phyloP scores from a whole-genome alignment of 2,329 filamentous ascomycete genomes.

The Botrytis sinoallii region DNA sequence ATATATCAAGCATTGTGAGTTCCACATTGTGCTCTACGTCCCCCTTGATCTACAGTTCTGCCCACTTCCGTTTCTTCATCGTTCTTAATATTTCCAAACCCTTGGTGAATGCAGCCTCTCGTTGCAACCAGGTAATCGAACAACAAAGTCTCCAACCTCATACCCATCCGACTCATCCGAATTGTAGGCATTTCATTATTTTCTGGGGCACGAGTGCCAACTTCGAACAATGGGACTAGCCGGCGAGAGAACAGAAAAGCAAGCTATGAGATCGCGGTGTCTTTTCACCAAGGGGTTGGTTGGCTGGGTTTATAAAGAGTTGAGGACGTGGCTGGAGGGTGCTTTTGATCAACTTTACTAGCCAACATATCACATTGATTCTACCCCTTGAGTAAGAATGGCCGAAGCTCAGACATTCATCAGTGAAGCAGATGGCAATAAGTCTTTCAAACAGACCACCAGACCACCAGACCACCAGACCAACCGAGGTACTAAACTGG shows the following conservation, averaged over 20 bases:
- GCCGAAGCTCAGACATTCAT: slow-evolving; percentile 24
- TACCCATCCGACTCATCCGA: slow-evolving; percentile 59
- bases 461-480: no score
- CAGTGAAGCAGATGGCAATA: slow-evolving; percentile 35
- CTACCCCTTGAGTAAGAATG: neutral
- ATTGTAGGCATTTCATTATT: slow-evolving; percentile 78
- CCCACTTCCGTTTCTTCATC: no score
- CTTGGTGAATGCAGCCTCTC: no score
- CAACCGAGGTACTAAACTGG: no score
- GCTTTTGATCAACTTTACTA: neutral
- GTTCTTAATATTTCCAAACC: no score
- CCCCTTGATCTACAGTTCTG: no score
- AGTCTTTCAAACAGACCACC: slow-evolving; percentile 32
- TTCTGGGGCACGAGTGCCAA: slow-evolving; percentile 86
- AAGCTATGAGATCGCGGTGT: slow-evolving; percentile 30
- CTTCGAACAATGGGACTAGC: slow-evolving; percentile 53
- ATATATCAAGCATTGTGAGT: no score
- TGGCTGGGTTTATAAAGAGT: slow-evolving; percentile 34
- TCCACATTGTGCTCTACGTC: no score
- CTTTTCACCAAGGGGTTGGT: slow-evolving; percentile 34
- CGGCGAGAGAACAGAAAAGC: slow-evolving; percentile 3
- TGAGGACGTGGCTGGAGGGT: slow-evolving; percentile 20
- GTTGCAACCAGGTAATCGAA: slow-evolving; percentile 74
- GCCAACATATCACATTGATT: slow-evolving; percentile 16
- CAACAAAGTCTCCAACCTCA: slow-evolving; percentile 78